Evolutionary conservation across 2,329 filamentous ascomycete genomes (phyloP).

Genomic region (Pseudogymnoascus sp.): DNA sequence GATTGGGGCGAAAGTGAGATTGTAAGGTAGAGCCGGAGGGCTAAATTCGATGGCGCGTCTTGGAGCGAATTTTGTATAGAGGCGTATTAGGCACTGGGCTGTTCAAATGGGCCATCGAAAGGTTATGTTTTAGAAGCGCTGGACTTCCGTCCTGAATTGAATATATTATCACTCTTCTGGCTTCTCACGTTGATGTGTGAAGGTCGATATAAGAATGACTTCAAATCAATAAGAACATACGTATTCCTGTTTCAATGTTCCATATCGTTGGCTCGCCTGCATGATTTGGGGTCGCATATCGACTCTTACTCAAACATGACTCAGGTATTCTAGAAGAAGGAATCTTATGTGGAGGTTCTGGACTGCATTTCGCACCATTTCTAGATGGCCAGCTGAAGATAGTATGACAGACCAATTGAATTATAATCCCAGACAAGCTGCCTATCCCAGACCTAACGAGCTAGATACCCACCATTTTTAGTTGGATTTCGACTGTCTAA

Average conservation of each 20-base stretch:
- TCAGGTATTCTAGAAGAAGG: background rate
- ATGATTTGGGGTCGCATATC: background rate
- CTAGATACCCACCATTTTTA: background rate
- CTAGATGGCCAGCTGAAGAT: background rate
- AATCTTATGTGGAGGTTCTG: background rate
- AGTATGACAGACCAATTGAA: conserved; percentile 5
- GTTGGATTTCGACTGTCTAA: background rate
- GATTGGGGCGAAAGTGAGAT: conserved; percentile 57
- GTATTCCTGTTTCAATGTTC: background rate
- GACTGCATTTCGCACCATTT: background rate
- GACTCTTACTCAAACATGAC: background rate
- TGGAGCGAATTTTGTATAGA: background rate
- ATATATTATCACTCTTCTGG: background rate
- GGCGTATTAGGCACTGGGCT: background rate
- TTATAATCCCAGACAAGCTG: conserved; percentile 8
- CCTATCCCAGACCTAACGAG: conserved; percentile 7
- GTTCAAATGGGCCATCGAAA: background rate
- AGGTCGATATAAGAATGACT: background rate
- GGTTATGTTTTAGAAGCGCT: background rate
- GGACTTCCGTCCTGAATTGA: background rate
- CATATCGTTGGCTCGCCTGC: too few relatives aligned
- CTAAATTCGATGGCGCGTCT: background rate
- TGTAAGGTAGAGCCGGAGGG: conserved; percentile 29
- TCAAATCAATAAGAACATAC: background rate
- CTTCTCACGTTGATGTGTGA: background rate